Evolutionary conservation across 139 green algal genomes (phyloP).

Genomic region (Picochlorum sp.): DNA sequence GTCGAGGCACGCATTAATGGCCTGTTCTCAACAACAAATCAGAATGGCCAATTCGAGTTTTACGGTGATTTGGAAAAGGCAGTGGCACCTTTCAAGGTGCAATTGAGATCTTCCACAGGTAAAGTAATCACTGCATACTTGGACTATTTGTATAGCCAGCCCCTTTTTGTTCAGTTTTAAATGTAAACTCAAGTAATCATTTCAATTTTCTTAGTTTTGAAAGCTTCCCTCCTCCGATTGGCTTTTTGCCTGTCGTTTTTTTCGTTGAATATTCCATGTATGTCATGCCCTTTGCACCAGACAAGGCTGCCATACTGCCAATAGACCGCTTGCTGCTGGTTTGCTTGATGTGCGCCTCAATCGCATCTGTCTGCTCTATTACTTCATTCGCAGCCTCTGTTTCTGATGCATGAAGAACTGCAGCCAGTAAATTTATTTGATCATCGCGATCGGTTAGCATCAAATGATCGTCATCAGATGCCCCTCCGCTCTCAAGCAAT

Average conservation of each 20-base stretch:
- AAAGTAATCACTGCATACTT: neutral
- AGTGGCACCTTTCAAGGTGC: neutral
- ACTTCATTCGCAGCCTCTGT: conserved; percentile 60
- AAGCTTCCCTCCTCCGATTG: conserved; percentile 3
- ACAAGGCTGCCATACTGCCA: conserved; percentile 64
- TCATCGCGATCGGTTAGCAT: conserved; percentile 37
- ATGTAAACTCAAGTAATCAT: conserved; percentile 2
- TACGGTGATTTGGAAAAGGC: neutral
- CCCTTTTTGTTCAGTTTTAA: neutral
- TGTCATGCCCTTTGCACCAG: conserved; percentile 54
- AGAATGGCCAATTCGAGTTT: neutral
- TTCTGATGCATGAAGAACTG: conserved; percentile 55
- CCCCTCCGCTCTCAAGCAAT: conserved; percentile 51
- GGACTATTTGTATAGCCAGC: neutral
- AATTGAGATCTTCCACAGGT: neutral
- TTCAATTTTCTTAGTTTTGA: conserved; percentile 14
- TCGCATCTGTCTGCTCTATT: conserved; percentile 40
- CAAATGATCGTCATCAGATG: conserved; percentile 23
- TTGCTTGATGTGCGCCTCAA: conserved; percentile 12
- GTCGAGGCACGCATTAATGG: neutral
- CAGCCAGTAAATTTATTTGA: conserved; percentile 67
- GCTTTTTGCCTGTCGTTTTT: neutral
- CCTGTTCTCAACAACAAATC: neutral
- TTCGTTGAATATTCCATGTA: conserved; percentile 63
- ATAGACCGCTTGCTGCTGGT: conserved; percentile 28